Conservation (phyloP, 75 land plant species). For the Selaginella tamariscina region DNA sequence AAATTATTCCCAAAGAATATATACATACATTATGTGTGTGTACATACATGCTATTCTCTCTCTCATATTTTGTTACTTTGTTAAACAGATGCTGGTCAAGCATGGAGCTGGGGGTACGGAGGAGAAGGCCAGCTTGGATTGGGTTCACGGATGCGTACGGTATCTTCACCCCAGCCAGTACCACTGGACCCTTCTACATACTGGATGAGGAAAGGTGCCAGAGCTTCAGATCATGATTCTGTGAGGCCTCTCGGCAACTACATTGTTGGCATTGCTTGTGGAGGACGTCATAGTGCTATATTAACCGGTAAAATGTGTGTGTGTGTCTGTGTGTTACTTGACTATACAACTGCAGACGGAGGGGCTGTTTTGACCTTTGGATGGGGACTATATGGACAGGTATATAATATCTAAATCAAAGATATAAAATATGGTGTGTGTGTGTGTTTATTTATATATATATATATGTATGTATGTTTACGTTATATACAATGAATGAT, state of each 20-base stretch:
- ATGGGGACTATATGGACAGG: constrained; percentile 99
- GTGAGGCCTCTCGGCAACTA: constrained; percentile 46
- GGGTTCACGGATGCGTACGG: constrained; percentile 83
- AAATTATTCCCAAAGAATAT: too few relatives aligned
- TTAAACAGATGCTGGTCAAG: constrained; percentile 73
- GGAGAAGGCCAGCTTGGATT: constrained; percentile 98
- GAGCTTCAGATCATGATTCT: constrained; percentile 24
- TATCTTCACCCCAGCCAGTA: constrained; percentile 88
- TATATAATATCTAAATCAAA: constrained; percentile 19
- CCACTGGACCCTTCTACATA: constrained; percentile 16
- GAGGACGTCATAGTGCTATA: constrained; percentile 96
- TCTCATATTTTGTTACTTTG: background rate
- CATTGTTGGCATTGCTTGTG: constrained; percentile 89
- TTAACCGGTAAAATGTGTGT: constrained; percentile 51
- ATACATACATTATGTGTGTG: too few relatives aligned
- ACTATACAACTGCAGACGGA: constrained; percentile 46
- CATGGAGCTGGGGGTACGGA: constrained; percentile 99
- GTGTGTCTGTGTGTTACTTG: background rate
- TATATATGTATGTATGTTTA: too few relatives aligned
- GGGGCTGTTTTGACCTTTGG: constrained; percentile 92
- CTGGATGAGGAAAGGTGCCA: constrained; percentile 19
- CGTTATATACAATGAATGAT: too few relatives aligned
- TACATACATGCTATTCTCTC: background rate
- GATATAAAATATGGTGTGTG: too few relatives aligned
- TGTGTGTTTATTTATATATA: too few relatives aligned